Evolutionary conservation across 768 basidiomycete genomes (phyloP).

Genomic region (Amanita pallidorosea): DNA sequence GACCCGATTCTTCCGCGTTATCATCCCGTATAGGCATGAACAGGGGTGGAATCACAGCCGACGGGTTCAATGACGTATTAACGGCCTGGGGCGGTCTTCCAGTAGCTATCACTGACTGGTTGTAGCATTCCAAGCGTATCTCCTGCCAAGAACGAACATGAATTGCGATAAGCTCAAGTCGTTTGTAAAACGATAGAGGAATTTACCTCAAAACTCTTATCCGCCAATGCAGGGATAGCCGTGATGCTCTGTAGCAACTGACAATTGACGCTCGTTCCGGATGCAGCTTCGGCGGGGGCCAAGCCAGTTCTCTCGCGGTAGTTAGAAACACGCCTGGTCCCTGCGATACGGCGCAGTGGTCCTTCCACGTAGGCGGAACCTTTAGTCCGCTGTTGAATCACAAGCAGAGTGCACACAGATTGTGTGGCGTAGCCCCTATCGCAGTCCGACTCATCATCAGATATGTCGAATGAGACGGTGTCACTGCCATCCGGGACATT

Average conservation of each 20-base stretch:
- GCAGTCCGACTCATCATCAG: conserved; percentile 6
- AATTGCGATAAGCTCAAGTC: background rate
- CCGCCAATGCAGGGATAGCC: conserved; percentile 14
- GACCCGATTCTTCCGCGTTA: conserved; percentile 2
- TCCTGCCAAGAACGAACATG: conserved; percentile 12
- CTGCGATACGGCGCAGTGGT: conserved; percentile 3
- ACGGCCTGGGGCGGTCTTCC: conserved; percentile 14
- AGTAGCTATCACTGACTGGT: conserved; percentile 15
- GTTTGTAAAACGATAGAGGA: background rate
- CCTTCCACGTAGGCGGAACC: background rate
- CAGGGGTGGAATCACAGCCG: conserved; percentile 15
- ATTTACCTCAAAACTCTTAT: conserved; percentile 19
- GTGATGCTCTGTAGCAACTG: conserved; percentile 20
- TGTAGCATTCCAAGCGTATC: conserved; percentile 20
- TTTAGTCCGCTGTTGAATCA: background rate
- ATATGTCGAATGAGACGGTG: conserved; percentile 4
- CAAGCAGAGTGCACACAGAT: background rate
- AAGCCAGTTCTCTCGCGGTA: conserved; percentile 4
- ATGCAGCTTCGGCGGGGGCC: conserved; percentile 2
- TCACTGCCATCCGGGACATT: background rate
- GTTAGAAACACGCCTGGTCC: conserved; percentile 7
- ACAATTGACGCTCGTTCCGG: conserved; percentile 12
- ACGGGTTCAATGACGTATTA: conserved; percentile 12
- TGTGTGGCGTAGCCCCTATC: background rate
- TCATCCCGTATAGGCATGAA: conserved; percentile 15